Percentiles rank a stretch among this genome's conserved stretches.
phyloP scores from a whole-genome alignment of 768 basidiomycete genomes.

The Termitomyces sp. region DNA sequence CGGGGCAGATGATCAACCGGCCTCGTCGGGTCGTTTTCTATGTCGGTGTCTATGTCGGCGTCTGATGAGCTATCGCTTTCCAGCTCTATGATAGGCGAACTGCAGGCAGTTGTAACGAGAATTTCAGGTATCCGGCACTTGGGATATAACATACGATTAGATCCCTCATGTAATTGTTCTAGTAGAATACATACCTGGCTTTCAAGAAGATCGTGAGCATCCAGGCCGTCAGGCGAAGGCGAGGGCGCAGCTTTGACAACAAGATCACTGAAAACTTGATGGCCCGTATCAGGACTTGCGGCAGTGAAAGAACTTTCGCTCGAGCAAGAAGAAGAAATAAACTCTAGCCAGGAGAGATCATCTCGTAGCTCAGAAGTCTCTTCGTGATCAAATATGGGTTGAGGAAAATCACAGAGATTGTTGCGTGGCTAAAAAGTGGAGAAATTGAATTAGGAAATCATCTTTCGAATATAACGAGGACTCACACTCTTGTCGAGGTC shows the following conservation, averaged over 20 bases:
- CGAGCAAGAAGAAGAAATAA: neutral
- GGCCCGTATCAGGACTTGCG: neutral
- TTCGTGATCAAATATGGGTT: neutral
- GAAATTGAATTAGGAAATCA: neutral
- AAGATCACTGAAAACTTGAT: neutral
- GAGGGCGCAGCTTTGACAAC: neutral
- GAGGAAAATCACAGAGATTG: neutral
- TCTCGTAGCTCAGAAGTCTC: neutral
- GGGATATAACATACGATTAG: neutral
- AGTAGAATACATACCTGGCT: neutral
- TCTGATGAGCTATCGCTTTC: neutral
- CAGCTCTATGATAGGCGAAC: neutral
- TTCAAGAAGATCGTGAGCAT: slow-evolving; percentile 18
- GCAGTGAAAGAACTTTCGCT: neutral
- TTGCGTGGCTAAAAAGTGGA: neutral
- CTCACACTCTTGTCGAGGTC: slow-evolving; percentile 19
- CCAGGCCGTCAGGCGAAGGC: slow-evolving; percentile 9
- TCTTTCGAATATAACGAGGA: neutral
- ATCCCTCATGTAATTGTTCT: neutral
- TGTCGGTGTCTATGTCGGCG: neutral
- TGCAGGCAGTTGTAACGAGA: neutral
- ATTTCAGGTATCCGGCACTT: neutral
- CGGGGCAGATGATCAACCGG: neutral
- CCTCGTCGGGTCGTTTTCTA: neutral
- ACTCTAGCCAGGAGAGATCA: neutral